Percentiles rank a stretch among this genome's conserved stretches.
Conservation (phyloP, 148 eudicot genomes). For the Rhododendron williamsianum region DNA sequence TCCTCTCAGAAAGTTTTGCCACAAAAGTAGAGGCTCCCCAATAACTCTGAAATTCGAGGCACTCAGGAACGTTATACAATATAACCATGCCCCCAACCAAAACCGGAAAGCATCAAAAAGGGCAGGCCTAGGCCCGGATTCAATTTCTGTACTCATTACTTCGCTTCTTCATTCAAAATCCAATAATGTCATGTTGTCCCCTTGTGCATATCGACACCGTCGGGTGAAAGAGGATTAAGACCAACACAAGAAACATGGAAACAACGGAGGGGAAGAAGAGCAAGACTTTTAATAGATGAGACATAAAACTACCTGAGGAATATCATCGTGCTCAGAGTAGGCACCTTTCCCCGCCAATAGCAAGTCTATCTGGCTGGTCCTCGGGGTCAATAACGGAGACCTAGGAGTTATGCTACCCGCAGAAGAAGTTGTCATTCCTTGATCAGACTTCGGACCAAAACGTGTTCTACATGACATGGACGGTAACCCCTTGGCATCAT, state of each 20-base stretch:
- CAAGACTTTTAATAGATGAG: neutral
- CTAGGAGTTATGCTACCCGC: conserved; percentile 98
- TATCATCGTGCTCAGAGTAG: conserved; percentile 80
- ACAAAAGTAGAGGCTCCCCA: neutral
- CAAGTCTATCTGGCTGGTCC: conserved; percentile 78
- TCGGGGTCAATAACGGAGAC: conserved; percentile 86
- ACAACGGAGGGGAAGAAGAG: neutral
- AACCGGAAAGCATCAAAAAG: neutral
- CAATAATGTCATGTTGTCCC: neutral
- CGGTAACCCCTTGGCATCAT: conserved; percentile 80
- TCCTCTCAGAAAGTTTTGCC: neutral
- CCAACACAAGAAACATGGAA: neutral
- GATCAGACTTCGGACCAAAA: conserved; percentile 98
- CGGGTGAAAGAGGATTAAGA: neutral
- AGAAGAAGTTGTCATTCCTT: conserved; percentile 98
- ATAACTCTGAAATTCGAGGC: neutral
- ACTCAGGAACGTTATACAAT: neutral
- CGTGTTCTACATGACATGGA: conserved; percentile 91
- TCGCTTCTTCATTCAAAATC: neutral
- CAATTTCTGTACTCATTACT: neutral
- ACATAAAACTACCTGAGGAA: conserved; percentile 66
- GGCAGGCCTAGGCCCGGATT: neutral
- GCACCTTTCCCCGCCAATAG: conserved; percentile 81
- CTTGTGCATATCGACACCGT: neutral
- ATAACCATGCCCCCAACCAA: neutral